Percentiles rank a stretch among this genome's conserved stretches.
Conservation (phyloP, 2,329 filamentous ascomycete genomes). For the Chaetothyriales sp. region DNA sequence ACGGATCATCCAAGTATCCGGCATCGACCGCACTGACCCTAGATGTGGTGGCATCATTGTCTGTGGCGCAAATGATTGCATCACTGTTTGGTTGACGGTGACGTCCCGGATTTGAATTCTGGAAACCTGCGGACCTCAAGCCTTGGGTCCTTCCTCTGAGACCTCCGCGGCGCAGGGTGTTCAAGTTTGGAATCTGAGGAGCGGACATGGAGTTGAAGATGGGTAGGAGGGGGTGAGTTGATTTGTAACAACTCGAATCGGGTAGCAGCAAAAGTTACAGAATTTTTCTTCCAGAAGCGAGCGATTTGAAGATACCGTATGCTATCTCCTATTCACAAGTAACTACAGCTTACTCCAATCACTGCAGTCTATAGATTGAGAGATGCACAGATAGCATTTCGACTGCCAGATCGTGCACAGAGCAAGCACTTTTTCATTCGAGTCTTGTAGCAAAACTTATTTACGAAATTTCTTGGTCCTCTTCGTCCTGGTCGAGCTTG, state of each 20-base stretch:
- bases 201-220: constrained; percentile 44
- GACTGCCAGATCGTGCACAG: too few species aligned
- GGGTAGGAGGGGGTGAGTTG: too few species aligned
- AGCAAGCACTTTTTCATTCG: too few species aligned
- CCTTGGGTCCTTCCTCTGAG: constrained; percentile 37
- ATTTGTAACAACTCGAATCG: too few species aligned
- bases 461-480: not conserved
- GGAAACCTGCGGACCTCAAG: constrained; percentile 1
- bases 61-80: constrained; percentile 69
- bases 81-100: constrained; percentile 39
- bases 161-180: constrained; percentile 41
- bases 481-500: constrained; percentile 10
- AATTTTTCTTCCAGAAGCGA: too few species aligned
- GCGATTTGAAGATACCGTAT: too few species aligned
- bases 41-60: constrained; percentile 80
- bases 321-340: too few species aligned
- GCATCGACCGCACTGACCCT: constrained; percentile 75
- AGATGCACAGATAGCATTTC: too few species aligned
- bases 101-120: not conserved
- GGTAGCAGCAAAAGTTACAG: too few species aligned
- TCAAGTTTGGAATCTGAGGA: constrained; percentile 66
- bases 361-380: not conserved
- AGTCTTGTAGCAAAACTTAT: too few species aligned
- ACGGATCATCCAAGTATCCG: constrained; percentile 74
- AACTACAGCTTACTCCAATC: not conserved